Conservation (phyloP, 129 eudicot genomes). For the Sambucus nigra region DNA sequence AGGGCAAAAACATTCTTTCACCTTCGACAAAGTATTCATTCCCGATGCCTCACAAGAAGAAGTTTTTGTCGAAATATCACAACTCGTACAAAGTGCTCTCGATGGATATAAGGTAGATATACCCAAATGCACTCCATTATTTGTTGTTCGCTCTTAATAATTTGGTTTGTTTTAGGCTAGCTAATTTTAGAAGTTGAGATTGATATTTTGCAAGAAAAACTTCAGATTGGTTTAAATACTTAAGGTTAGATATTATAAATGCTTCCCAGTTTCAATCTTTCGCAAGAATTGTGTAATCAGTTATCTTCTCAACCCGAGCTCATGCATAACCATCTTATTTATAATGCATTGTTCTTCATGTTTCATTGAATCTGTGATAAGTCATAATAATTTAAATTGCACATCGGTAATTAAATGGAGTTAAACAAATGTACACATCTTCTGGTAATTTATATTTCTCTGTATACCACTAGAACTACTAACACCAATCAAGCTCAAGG, state of each 20-base stretch:
- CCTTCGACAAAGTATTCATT: conserved; percentile 85
- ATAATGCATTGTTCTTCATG: too few species aligned
- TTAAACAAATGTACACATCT: not conserved
- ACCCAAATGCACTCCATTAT: not conserved
- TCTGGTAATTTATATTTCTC: not conserved
- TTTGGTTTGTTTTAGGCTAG: not conserved
- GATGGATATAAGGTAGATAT: conserved; percentile 90
- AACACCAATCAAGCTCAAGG: not conserved
- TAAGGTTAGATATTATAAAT: too few species aligned
- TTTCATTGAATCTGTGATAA: too few species aligned
- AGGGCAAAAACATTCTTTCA: conserved; percentile 87
- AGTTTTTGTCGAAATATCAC: conserved; percentile 87
- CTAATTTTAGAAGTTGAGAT: not conserved
- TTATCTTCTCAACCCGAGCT: too few species aligned
- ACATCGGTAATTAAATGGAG: not conserved
- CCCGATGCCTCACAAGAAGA: conserved; percentile 83
- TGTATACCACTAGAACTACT: not conserved
- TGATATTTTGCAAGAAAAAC: not conserved
- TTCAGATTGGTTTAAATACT: too few species aligned
- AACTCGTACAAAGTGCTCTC: conserved; percentile 96
- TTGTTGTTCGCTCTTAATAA: not conserved
- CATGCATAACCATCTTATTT: too few species aligned
- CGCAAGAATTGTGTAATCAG: too few species aligned
- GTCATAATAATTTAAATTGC: too few species aligned
- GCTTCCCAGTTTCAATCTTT: too few species aligned